Evolutionary conservation across 108 stramenopile species (phyloP).

Genomic region (Cyclotella baltica): DNA sequence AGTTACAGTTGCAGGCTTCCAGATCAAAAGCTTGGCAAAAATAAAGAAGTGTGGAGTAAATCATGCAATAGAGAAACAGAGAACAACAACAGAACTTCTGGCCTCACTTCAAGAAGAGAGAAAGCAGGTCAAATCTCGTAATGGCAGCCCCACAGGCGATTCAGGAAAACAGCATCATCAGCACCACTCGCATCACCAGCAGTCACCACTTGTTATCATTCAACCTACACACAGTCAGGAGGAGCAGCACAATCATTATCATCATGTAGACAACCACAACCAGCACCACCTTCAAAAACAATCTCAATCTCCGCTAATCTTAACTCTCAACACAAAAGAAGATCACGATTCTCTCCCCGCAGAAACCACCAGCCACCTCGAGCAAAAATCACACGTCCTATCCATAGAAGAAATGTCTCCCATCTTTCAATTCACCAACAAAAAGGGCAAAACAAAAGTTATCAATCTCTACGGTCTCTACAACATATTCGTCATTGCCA

Average conservation of each 20-base stretch:
- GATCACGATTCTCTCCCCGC: no score
- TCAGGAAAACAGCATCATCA: not conserved
- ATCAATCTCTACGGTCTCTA: constrained; percentile 67
- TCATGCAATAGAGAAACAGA: not conserved
- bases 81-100: not conserved
- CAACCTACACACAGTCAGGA: not conserved
- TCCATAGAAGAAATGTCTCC: constrained; percentile 46
- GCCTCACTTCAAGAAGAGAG: not conserved
- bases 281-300: not conserved
- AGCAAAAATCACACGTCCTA: constrained; percentile 40
- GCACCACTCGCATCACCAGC: not conserved
- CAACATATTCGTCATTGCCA: constrained; percentile 54
- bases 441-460: constrained; percentile 56
- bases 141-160: not conserved
- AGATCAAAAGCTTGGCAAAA: not conserved
- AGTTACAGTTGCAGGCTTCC: not conserved
- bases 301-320: no score
- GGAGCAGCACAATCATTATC: not conserved
- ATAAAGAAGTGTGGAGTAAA: not conserved
- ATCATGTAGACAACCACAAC: not conserved
- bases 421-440: constrained; percentile 32
- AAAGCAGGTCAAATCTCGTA: not conserved
- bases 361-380: not conserved
- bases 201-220: not conserved
- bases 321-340: no score